Base-by-base conservation (phyloP, 805 yeast genomes). In the Yarrowia yakushimensis region DNA sequence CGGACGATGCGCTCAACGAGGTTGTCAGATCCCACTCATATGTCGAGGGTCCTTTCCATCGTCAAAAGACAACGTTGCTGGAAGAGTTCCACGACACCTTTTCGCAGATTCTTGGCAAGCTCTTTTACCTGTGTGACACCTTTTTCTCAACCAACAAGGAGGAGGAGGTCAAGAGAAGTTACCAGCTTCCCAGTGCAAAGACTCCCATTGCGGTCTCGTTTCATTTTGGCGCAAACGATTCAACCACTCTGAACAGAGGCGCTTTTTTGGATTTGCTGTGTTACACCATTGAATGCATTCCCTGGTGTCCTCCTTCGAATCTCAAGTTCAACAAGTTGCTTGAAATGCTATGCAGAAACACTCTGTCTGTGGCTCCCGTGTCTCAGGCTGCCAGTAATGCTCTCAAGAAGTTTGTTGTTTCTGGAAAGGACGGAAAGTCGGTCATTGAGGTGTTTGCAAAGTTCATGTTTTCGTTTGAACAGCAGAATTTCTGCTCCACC, bases 391-490 rank as follows among this genome's bases (percentile, higher is more conserved):
- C 94, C 0, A 77, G 84, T 11, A 77, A 76, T 46, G 82, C 96
- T 0, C 74, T 92, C 59, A 85, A 82, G 64, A 78, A 80, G 23
- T 52, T 52, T 36, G 72, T 93, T 23, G 90, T 96, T 1, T 77
- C 85, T 0, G 83, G 82, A 54, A 84, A 81, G 64, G 87, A 87
- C 66, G 87, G 96, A 0, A 83, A 86, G 50, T 80, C 83, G 1
- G 76, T 92, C 41, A 81, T 91, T 42, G 86, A 89, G 0, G 81
- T 84, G 23, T 90, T 86, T 76, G 89, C 96, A 0, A 85, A 88
- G 67, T 83, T 83, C 64, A 89, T 96, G 0, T 90, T 92, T 73
- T 85, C 85, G 67, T 83, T 88, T 65, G 89, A 85, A 66, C 97
- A 90, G 50, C 66, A 67, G 34, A 46, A 69, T 3, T 76, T 76